phyloP scores from a whole-genome alignment of 2,329 filamentous ascomycete species.

The Periconia sp. region DNA sequence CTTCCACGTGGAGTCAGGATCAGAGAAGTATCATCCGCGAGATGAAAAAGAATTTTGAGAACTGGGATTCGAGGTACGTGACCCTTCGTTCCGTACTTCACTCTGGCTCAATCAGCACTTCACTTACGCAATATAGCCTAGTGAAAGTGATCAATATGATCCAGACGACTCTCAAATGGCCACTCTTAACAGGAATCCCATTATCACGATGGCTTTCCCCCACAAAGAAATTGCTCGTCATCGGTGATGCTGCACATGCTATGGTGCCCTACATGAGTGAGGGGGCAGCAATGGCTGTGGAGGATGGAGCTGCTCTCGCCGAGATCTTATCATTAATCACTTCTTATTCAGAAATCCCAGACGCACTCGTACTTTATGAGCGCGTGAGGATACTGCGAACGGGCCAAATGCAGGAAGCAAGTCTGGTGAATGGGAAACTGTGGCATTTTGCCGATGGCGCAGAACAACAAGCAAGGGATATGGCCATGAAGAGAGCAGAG shows the following conservation, averaged over 20 bases:
- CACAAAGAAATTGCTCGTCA: constrained; percentile 13
- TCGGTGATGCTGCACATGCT: constrained; percentile 24
- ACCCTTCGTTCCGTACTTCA: neutral
- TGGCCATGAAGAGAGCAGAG: constrained; percentile 31
- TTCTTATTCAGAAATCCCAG: constrained; percentile 23
- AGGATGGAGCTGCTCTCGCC: constrained; percentile 66
- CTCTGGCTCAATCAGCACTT: neutral
- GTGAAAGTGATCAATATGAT: constrained; percentile 32
- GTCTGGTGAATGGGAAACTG: constrained; percentile 46
- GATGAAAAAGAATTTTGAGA: constrained; percentile 59
- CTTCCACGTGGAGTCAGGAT: constrained; percentile 48
- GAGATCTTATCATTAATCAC: constrained; percentile 33
- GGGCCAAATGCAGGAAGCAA: constrained; percentile 13
- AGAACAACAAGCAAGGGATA: constrained; percentile 15
- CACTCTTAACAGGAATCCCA: constrained; percentile 14
- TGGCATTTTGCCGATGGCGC: constrained; percentile 43
- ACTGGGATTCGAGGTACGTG: constrained; percentile 62
- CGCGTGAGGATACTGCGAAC: constrained; percentile 23
- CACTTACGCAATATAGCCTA: constrained; percentile 13
- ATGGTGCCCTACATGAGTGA: constrained; percentile 25
- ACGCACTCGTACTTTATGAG: constrained; percentile 45
- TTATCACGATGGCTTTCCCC: constrained; percentile 16
- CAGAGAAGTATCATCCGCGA: constrained; percentile 59
- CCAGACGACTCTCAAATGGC: constrained; percentile 20
- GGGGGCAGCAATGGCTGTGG: constrained; percentile 63